phyloP scores from a whole-genome alignment of 495 filamentous ascomycete species.

The Amphirosellinia nigrospora region DNA sequence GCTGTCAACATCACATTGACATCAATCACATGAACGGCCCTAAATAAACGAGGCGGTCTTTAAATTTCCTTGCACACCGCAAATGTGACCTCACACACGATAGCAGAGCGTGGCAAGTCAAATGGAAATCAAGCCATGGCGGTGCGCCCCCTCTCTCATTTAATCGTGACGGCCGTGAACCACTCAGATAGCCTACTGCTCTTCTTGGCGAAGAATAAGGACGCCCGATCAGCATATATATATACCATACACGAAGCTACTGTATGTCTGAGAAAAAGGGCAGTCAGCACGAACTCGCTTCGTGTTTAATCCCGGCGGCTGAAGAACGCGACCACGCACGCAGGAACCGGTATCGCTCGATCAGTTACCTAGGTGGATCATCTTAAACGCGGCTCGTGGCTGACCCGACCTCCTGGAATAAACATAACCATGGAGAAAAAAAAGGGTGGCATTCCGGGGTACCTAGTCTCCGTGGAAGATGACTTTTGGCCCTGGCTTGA shows the following conservation, averaged over 20 bases:
- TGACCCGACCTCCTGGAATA: slow-evolving; percentile 10
- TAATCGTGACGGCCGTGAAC: not conserved
- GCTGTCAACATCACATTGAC: not conserved
- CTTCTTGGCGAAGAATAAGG: not conserved
- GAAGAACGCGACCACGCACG: not conserved
- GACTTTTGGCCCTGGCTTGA: not conserved
- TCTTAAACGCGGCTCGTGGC: slow-evolving; percentile 8
- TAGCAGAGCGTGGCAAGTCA: not conserved
- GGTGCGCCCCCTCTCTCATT: not conserved
- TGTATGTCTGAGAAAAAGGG: not conserved
- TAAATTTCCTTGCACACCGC: not conserved
- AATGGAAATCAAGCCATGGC: not conserved
- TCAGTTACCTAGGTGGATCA: not conserved
- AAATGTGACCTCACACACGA: not conserved
- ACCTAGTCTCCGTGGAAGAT: not conserved
- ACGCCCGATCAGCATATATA: not conserved
- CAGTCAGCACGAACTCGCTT: not conserved
- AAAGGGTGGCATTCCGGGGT: slow-evolving; percentile 6
- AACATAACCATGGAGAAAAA: not conserved
- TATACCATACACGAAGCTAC: not conserved
- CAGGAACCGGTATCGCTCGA: not conserved
- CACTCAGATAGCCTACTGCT: not conserved
- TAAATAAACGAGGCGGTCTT: not conserved
- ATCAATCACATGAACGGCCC: not conserved
- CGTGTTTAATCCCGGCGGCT: not conserved